These are phyloP conservation scores for Blastomyces parvus DNA, from an alignment of 2,329 filamentous ascomycete genomes.

Conservation along the genomic window DNA sequence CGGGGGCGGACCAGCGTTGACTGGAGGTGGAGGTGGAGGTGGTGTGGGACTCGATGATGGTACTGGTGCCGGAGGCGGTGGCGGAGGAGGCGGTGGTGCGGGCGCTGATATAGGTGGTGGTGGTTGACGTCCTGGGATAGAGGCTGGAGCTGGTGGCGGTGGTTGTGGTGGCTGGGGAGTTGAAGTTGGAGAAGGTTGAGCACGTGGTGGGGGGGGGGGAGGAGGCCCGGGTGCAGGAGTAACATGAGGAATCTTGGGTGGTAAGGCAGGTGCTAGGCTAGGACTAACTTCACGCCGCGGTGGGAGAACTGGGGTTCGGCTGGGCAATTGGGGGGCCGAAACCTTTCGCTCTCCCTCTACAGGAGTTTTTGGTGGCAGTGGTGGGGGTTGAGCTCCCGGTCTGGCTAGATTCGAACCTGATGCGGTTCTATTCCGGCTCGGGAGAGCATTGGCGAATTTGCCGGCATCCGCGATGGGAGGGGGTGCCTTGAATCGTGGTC, in stretches of 20 bases:
- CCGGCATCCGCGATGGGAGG: slow-evolving; percentile 85
- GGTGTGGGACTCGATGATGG: slow-evolving; percentile 26
- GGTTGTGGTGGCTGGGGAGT: slow-evolving; percentile 45
- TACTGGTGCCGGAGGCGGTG: slow-evolving; percentile 33
- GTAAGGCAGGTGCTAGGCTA: slow-evolving; percentile 42
- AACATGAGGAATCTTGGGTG: slow-evolving; percentile 35
- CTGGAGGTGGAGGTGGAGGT: slow-evolving; percentile 37
- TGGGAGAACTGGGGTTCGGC: slow-evolving; percentile 60
- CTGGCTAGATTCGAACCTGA: slow-evolving; percentile 41
- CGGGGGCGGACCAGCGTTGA: slow-evolving; percentile 37
- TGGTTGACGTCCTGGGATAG: slow-evolving; percentile 27
- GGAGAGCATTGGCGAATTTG: slow-evolving; percentile 58
- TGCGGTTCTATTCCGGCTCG: slow-evolving; percentile 32
- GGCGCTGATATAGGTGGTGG: slow-evolving; percentile 23
- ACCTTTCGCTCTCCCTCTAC: slow-evolving; percentile 58
- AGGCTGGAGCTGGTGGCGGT: slow-evolving; percentile 21
- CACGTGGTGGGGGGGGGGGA: slow-evolving; percentile 33
- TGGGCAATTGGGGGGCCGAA: slow-evolving; percentile 60
- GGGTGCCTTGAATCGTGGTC: slow-evolving; percentile 69
- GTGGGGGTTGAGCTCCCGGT: slow-evolving; percentile 54
- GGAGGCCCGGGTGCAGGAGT: slow-evolving; percentile 40
- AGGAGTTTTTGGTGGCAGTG: slow-evolving; percentile 54
- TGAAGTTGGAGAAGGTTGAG: slow-evolving; percentile 23
- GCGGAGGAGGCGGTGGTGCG: slow-evolving; percentile 28
- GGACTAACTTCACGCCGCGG: slow-evolving; percentile 44